Percentiles rank a stretch among this genome's conserved stretches.
Conservation (phyloP, 2,329 filamentous ascomycete species). For the Penicillium sp. region DNA sequence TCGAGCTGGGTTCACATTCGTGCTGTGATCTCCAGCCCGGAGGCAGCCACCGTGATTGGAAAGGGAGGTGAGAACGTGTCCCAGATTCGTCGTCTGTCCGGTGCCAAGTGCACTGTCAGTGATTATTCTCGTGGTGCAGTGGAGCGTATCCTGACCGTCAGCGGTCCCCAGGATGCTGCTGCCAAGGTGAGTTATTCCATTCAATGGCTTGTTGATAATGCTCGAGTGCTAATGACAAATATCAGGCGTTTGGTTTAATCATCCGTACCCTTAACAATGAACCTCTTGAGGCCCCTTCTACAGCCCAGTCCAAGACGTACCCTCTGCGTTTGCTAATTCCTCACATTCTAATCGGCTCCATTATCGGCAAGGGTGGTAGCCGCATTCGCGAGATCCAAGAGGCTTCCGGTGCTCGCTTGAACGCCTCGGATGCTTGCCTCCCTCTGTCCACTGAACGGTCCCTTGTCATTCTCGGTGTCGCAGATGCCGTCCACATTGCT, state of each 20-base stretch:
- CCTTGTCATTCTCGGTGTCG: conserved; percentile 95
- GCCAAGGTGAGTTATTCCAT: conserved; percentile 69
- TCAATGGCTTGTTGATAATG: not conserved
- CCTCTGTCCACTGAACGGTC: conserved; percentile 95
- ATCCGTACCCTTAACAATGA: conserved; percentile 98
- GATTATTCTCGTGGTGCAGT: conserved; percentile 97
- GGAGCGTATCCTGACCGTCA: conserved; percentile 95
- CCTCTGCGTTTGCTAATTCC: conserved; percentile 92
- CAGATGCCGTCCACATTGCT: conserved; percentile 96
- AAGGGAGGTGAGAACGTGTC: conserved; percentile 99
- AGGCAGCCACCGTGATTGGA: conserved; percentile 96
- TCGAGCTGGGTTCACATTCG: conserved; percentile 95
- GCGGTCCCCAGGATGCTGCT: conserved; percentile 90
- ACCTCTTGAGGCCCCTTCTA: conserved; percentile 81
- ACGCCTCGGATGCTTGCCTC: conserved; percentile 91
- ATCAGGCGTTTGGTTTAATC: conserved; percentile 92
- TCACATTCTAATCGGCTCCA: conserved; percentile 95
- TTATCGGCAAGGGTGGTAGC: conserved; percentile 95
- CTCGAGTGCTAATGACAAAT: conserved; percentile 14
- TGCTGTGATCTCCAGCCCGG: conserved; percentile 93
- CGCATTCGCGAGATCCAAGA: conserved; percentile 98
- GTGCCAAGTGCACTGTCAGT: conserved; percentile 97
- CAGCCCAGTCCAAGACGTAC: conserved; percentile 93
- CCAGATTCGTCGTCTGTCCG: conserved; percentile 90
- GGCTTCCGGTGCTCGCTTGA: conserved; percentile 90